phyloP scores from a whole-genome alignment of 2,329 filamentous ascomycete species.

The Colletotrichum somersetense region DNA sequence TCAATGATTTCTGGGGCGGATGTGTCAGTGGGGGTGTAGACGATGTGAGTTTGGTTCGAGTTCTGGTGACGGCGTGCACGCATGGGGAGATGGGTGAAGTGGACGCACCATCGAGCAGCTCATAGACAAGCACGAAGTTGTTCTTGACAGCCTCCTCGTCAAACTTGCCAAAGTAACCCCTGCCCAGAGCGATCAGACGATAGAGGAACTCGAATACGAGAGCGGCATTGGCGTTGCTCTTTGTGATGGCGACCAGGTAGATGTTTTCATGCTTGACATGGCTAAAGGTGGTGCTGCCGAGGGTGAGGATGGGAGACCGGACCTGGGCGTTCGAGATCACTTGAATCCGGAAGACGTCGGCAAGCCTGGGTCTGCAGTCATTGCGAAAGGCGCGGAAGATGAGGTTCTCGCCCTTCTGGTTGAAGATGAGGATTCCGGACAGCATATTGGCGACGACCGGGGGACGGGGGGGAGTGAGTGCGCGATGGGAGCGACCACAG shows the following conservation, averaged over 20 bases:
- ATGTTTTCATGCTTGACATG: conserved; percentile 99
- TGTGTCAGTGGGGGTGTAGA: background rate
- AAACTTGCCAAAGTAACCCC: conserved; percentile 98
- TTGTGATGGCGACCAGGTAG: conserved; percentile 96
- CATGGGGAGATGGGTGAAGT: background rate
- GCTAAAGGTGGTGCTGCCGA: conserved; percentile 98
- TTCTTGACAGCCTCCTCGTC: conserved; percentile 99
- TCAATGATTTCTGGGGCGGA: conserved; percentile 87
- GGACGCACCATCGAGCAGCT: conserved; percentile 87
- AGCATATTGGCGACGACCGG: conserved; percentile 73
- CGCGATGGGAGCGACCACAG: background rate
- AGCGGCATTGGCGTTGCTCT: conserved; percentile 98
- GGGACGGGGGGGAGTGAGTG: background rate
- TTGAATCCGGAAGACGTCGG: conserved; percentile 99
- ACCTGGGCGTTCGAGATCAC: conserved; percentile 99
- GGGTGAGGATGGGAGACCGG: conserved; percentile 94
- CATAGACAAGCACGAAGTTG: conserved; percentile 99
- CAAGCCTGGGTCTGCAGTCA: conserved; percentile 95
- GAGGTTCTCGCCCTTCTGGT: conserved; percentile 99
- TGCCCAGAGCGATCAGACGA: conserved; percentile 87
- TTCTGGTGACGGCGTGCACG: too few species aligned
- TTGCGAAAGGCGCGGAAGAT: conserved; percentile 99
- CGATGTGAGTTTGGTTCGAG: background rate
- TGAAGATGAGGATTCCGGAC: conserved; percentile 97
- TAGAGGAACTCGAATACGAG: conserved; percentile 99